A percentile compares a stretch with the other conserved stretches of the same genome.
phyloP scores from a whole-genome alignment of 2,329 filamentous ascomycete genomes.

The Claviceps digitariae region DNA sequence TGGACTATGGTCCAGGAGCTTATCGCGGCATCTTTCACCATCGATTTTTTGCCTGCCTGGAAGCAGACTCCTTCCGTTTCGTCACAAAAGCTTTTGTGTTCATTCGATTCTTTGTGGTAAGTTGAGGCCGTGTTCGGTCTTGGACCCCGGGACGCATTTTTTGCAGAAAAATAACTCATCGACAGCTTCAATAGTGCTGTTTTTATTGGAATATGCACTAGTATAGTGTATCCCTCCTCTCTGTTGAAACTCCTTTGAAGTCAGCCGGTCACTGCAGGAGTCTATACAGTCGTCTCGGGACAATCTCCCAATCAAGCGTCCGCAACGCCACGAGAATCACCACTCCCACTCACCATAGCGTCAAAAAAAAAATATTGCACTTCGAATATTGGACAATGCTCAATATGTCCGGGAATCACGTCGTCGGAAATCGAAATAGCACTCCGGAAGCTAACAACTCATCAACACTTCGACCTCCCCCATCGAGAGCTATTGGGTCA shows the following conservation, averaged over 20 bases:
- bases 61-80: constrained; percentile 23
- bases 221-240: neutral
- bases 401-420: constrained; percentile 55
- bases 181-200: constrained; percentile 7
- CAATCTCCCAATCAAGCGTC: constrained; percentile 6
- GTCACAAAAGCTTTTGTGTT: constrained; percentile 10
- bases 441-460: constrained; percentile 82
- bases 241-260: constrained; percentile 52
- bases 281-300: constrained; percentile 19
- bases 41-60: constrained; percentile 20
- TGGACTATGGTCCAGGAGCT: constrained; percentile 1
- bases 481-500: constrained; percentile 62
- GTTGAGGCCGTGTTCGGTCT: constrained; percentile 1
- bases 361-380: neutral
- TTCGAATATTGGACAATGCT: constrained; percentile 26
- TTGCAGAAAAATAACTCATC: neutral
- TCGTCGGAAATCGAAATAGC: constrained; percentile 83
- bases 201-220: constrained; percentile 18
- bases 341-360: neutral
- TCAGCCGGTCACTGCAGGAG: constrained; percentile 77
- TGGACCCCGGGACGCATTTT: neutral
- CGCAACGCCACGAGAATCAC: neutral
- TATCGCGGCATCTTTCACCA: neutral
- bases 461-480: constrained; percentile 69
- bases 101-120: constrained; percentile 13